Evolutionary conservation across 73 alveolate genomes (phyloP).

Genomic region (Effrenium voratum): DNA sequence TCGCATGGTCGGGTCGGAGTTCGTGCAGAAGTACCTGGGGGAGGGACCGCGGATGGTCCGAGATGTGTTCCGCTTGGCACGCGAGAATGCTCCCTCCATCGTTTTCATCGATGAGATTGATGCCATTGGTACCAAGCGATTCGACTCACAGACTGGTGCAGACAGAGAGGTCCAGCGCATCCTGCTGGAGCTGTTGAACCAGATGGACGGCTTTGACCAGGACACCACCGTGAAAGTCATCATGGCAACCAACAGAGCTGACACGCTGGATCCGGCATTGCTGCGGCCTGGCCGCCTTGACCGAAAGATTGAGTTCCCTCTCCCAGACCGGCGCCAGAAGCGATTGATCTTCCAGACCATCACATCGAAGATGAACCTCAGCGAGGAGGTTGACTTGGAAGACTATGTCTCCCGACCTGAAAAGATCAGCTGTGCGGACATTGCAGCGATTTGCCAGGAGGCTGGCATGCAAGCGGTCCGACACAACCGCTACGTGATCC

Average conservation of each 20-base stretch:
- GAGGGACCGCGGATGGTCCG: slow-evolving; percentile 99
- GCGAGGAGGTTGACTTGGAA: slow-evolving; percentile 99
- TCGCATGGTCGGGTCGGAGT: slow-evolving; percentile 99
- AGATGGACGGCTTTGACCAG: slow-evolving; percentile 97
- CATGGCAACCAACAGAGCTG: slow-evolving; percentile 99
- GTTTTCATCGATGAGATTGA: slow-evolving; percentile 99
- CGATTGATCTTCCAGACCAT: slow-evolving; percentile 99
- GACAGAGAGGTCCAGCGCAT: slow-evolving; percentile 99
- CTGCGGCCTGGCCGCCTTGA: slow-evolving; percentile 98
- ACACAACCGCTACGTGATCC: slow-evolving; percentile 98
- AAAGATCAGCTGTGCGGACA: slow-evolving; percentile 99
- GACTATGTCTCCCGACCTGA: slow-evolving; percentile 99
- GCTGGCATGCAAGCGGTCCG: slow-evolving; percentile 90
- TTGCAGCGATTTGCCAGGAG: slow-evolving; percentile 98
- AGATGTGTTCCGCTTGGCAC: slow-evolving; percentile 99
- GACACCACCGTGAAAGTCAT: slow-evolving; percentile 96
- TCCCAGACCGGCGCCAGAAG: slow-evolving; percentile 99
- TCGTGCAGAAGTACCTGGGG: slow-evolving; percentile 99
- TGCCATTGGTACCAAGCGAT: slow-evolving; percentile 98
- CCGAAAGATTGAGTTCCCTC: slow-evolving; percentile 99
- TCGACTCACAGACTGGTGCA: slow-evolving; percentile 99
- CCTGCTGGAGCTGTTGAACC: slow-evolving; percentile 98
- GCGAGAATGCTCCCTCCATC: slow-evolving; percentile 99
- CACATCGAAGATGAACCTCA: slow-evolving; percentile 98
- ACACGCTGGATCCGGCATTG: slow-evolving; percentile 99